Evolutionary conservation across 495 filamentous ascomycete genomes (phyloP), one percentile per base, ranked within the genome.

Genomic region (Daldinia grandis): DNA sequence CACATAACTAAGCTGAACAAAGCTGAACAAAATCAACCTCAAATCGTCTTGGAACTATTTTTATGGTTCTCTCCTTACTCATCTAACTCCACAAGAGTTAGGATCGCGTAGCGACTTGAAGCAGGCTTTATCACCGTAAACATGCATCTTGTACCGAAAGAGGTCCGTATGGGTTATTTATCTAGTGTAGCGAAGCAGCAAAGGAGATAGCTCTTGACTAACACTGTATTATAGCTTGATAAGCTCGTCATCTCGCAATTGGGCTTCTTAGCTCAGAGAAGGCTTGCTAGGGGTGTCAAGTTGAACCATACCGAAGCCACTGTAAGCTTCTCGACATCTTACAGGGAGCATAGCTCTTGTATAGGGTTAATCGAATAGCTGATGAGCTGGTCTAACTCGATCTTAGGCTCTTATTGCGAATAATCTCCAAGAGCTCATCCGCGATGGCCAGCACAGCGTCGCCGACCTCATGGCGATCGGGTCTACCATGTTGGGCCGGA

Each of bases 201-300:
- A 28, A 56, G 12, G 44, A 50, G 53, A 57, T 19, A 57, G 47
- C 28, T 57, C 30, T 56, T 3, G 28, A 64, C 57, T 72, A 47
- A 66, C 44, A 74, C 25, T 47, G 27, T 38, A 27, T 57, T 63
- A 30, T 73, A 98, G 96, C 83, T 98, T 72, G 95, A 99, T 84
- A 99, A 99, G 87, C 93, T 99, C 81, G 86, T 89, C 74, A 95
- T 96, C 77, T 94, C 94, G 30, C 94, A 97, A 76, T 81, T 96
- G 53, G 95, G 96, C 57, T 86, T 91, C 64, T 86, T 98, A 60
- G 95, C 95, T 62, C 95, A 99, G 83, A 85, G 88, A 42, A 89
- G 95, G 59, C 89, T 99, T 40, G 95, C 95, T 49, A 85, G 95
- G 64, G 95, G 95, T 57, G 87, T 98, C 30, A 90, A 88, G 69